Evolutionary conservation across 179 eudicot genomes (phyloP), one percentile per base, ranked within the genome.

Genomic region (Nepenthes alata): DNA sequence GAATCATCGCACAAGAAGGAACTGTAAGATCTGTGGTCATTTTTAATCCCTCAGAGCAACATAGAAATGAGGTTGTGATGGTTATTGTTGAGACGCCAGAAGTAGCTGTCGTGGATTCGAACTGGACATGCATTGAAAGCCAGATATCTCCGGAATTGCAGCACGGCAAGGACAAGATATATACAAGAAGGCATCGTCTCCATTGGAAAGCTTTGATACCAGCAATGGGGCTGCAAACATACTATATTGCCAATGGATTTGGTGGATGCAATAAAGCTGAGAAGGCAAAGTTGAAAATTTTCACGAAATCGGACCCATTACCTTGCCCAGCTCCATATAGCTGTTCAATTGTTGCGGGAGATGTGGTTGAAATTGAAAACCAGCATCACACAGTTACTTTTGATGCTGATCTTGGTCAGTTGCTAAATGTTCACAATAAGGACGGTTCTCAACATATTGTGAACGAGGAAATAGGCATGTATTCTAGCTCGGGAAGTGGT

Each of bases 61-160:
- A 83, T 51, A 83, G 96, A 69, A 71, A 80, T 49, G 99, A 94
- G 73, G 70, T 94, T 37, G 97, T 90, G 70, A 87, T 90, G 97
- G 85, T 82, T 13, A 70, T 81, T 63, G 95, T 85, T 58, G 87
- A 87, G 67, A 83, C 76, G 55, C 79, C 91, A 25, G 97, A 87
- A 79, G 87, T 94, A 14, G 81, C 89, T 35, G 81, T 94, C 63
- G 63, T 94, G 75, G 88, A 87, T 73, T 85, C 96, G 35, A 94
- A 94, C 72, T 94, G 99, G 99, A 85, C 99, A 1, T 94, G 99
- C 67, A 72, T 94, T 7, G 82, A 83, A 71, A 90, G 96, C 78
- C 99, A 94, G 77, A 72, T 85, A 55, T 94, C 99, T 74, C 99
- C 99, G 35, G 99, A 94, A 73, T 60, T 87, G 71, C 83, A 81